Conservation (phyloP, 495 filamentous ascomycete species). For the Neurospora sp. region DNA sequence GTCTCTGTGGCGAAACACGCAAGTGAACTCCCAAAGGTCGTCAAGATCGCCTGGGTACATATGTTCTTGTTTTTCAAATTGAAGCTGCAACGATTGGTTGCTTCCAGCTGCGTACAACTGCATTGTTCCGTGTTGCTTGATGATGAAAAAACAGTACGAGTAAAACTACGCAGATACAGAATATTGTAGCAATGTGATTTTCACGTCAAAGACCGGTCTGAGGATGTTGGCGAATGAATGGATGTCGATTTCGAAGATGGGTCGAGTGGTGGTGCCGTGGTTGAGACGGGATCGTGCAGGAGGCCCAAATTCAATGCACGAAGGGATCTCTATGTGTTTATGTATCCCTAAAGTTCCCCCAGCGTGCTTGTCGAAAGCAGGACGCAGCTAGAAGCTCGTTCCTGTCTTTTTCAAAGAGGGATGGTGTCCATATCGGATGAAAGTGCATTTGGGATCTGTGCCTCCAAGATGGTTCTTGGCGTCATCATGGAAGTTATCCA, state of each 20-base stretch:
- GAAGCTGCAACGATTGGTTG: slow-evolving; percentile 42
- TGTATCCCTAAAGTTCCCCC: background rate
- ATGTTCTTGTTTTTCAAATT: slow-evolving; percentile 14
- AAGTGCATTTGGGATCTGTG: background rate
- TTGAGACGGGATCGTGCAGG: background rate
- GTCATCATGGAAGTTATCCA: background rate
- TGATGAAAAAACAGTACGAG: background rate
- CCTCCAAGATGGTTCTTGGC: background rate
- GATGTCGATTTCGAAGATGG: background rate
- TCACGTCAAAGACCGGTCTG: background rate
- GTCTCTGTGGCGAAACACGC: slow-evolving; percentile 21
- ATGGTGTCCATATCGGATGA: background rate
- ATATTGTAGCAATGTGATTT: background rate
- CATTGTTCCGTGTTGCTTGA: slow-evolving; percentile 15
- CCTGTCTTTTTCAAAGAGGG: background rate
- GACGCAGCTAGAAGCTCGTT: background rate
- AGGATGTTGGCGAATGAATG: background rate
- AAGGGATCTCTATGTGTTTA: background rate
- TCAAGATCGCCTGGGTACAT: slow-evolving; percentile 20
- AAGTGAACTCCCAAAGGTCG: slow-evolving; percentile 30
- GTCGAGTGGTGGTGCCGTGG: background rate
- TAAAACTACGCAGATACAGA: background rate
- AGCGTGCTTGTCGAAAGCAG: background rate
- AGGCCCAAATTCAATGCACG: background rate
- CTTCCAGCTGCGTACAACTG: slow-evolving; percentile 40